Evolutionary conservation across 1,284 basidiomycete species (phyloP).

Genomic region (Ganoderma resinaceum): DNA sequence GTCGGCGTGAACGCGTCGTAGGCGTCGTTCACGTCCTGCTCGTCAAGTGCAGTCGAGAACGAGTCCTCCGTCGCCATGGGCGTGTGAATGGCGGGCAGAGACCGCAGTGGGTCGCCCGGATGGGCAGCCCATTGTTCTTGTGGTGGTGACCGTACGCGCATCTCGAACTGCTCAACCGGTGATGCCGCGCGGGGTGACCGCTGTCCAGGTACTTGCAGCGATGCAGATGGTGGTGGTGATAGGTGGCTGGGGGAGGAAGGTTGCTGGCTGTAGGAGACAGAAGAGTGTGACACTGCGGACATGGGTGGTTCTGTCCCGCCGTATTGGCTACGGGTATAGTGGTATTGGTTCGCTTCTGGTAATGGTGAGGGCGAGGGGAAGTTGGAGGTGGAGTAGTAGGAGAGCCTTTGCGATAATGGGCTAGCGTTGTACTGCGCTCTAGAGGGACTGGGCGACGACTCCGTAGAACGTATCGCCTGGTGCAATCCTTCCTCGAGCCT

Average conservation of each 20-base stretch:
- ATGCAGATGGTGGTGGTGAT: slow-evolving; percentile 24
- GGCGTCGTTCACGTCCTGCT: slow-evolving; percentile 17
- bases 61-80: slow-evolving; percentile 28
- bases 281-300: slow-evolving; percentile 37
- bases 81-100: slow-evolving; percentile 18
- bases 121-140: slow-evolving; percentile 31
- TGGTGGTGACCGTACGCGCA: slow-evolving; percentile 52
- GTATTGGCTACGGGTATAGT: slow-evolving; percentile 50
- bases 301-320: slow-evolving; percentile 37
- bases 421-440: slow-evolving; percentile 31
- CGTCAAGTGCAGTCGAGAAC: slow-evolving; percentile 29
- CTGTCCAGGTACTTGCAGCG: slow-evolving; percentile 28
- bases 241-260: slow-evolving; percentile 24
- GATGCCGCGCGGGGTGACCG: slow-evolving; percentile 18
- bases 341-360: slow-evolving; percentile 49
- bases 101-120: slow-evolving; percentile 7
- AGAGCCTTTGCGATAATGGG: slow-evolving; percentile 43
- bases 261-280: slow-evolving; percentile 29
- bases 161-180: slow-evolving; percentile 53
- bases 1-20: slow-evolving; percentile 9
- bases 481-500: slow-evolving; percentile 21
- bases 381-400: slow-evolving; percentile 78
- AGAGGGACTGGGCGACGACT: slow-evolving; percentile 25
- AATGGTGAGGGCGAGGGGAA: slow-evolving; percentile 68
- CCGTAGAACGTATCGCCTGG: slow-evolving; percentile 16